Conservation (phyloP, 164 flowering plant species). For the Akebia trifoliata region DNA sequence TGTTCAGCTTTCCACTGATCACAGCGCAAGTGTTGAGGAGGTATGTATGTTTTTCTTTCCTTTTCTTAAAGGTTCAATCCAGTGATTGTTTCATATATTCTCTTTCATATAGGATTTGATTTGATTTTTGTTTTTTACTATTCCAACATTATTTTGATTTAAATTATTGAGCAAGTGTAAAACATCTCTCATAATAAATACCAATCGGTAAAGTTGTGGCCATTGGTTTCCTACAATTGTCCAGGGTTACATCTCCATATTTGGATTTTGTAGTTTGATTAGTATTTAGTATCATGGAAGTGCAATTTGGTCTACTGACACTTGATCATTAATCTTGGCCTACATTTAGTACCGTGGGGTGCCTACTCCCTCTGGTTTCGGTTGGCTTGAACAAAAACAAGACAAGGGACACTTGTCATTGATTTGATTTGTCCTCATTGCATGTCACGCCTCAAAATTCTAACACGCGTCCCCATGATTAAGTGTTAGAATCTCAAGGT, state of each 20-base stretch:
- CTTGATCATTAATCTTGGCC: neutral
- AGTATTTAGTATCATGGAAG: neutral
- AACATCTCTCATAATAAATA: too few relatives aligned
- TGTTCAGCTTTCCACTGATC: slow-evolving; percentile 62
- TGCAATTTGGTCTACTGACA: neutral
- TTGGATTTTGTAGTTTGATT: neutral
- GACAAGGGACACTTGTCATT: neutral
- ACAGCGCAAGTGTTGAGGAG: slow-evolving; percentile 60
- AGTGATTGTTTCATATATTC: slow-evolving; percentile 1
- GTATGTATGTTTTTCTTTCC: slow-evolving; percentile 19
- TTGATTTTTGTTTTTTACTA: neutral
- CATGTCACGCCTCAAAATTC: too few relatives aligned
- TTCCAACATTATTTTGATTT: neutral
- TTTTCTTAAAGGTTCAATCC: neutral
- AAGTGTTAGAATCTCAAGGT: too few relatives aligned
- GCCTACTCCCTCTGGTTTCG: neutral
- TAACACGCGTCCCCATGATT: too few relatives aligned
- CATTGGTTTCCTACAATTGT: neutral
- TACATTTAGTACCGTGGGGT: neutral
- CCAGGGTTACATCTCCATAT: neutral
- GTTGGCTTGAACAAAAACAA: neutral
- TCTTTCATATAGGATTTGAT: neutral
- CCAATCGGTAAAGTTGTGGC: too few relatives aligned
- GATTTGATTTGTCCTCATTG: too few relatives aligned
- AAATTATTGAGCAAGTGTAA: too few relatives aligned